Conservation (phyloP, 805 yeast genomes). For the Nakazawaea pomicola region DNA sequence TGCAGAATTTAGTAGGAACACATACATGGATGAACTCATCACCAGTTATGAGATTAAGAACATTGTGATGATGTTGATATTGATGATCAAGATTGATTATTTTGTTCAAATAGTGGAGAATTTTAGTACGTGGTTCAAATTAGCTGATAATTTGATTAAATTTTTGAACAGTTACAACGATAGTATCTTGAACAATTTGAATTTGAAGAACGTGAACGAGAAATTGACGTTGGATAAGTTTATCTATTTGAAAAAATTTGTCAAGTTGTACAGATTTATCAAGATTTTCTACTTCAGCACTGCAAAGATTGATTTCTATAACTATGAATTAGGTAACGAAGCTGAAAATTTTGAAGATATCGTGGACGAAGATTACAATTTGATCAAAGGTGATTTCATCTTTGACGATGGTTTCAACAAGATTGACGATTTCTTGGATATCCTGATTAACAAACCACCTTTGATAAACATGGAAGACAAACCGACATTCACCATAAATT, state of each 20-base stretch:
- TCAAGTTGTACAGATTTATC: conserved; percentile 27
- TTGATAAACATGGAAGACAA: conserved; percentile 1
- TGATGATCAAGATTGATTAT: conserved; percentile 34
- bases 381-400: conserved; percentile 19
- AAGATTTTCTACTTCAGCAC: conserved; percentile 41
- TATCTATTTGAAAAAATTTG: conserved; percentile 17
- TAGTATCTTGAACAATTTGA: conserved; percentile 16
- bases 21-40: conserved; percentile 15
- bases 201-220: conserved; percentile 21
- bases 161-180: conserved; percentile 22
- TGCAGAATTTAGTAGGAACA: conserved; percentile 25
- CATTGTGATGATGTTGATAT: conserved; percentile 30
- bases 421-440: conserved; percentile 9
- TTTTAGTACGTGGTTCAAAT: conserved; percentile 23
- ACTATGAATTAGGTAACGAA: conserved; percentile 33
- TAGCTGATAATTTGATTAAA: conserved; percentile 25
- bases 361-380: conserved; percentile 22
- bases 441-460: conserved; percentile 8
- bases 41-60: conserved; percentile 11
- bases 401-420: conserved; percentile 21
- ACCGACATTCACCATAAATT: conserved; percentile 13
- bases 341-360: conserved; percentile 42
- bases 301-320: conserved; percentile 40
- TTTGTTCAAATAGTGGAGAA: conserved; percentile 37
- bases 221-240: conserved; percentile 17